Evolutionary conservation across 257 asterid genomes (phyloP).

Genomic region (Voacanga thouarsii): DNA sequence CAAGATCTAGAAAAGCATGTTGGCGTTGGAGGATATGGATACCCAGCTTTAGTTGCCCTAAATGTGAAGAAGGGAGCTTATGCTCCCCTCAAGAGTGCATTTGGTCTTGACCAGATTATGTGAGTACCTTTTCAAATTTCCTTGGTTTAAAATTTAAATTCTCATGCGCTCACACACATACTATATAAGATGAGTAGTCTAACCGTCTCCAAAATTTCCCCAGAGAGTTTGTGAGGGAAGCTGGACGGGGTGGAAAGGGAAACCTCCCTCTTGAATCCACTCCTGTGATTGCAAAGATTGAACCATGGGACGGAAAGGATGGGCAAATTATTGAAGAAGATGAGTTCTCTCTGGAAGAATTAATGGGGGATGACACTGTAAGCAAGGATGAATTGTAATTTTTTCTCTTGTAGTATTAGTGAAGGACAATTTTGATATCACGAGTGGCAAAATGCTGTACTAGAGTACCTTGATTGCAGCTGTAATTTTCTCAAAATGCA

Average conservation of each 20-base stretch:
- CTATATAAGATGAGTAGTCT: background rate
- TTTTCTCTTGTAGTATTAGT: background rate
- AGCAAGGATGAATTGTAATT: slow-evolving; percentile 56
- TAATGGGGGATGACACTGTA: slow-evolving; percentile 66
- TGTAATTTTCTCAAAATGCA: slow-evolving; percentile 1
- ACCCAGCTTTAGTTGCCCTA: slow-evolving; percentile 89
- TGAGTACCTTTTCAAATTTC: slow-evolving; percentile 26
- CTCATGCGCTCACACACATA: background rate
- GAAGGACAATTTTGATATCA: slow-evolving; percentile 6
- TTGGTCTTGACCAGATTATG: slow-evolving; percentile 63
- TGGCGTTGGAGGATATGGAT: slow-evolving; percentile 95
- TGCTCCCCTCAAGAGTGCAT: slow-evolving; percentile 85
- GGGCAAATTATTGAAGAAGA: slow-evolving; percentile 88
- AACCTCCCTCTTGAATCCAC: slow-evolving; percentile 52
- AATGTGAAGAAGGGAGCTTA: slow-evolving; percentile 78
- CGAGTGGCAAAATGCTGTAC: background rate
- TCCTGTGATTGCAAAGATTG: slow-evolving; percentile 58
- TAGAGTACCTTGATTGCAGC: background rate
- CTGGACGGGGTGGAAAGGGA: slow-evolving; percentile 88
- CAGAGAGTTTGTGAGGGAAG: slow-evolving; percentile 90
- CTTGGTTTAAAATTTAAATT: background rate
- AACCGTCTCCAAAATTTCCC: background rate
- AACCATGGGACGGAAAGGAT: slow-evolving; percentile 93
- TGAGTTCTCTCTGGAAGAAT: slow-evolving; percentile 91
- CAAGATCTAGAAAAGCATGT: slow-evolving; percentile 80